Evolutionary conservation across 768 basidiomycete genomes (phyloP).

Genomic region (Cystofilobasidium bisporidii): DNA sequence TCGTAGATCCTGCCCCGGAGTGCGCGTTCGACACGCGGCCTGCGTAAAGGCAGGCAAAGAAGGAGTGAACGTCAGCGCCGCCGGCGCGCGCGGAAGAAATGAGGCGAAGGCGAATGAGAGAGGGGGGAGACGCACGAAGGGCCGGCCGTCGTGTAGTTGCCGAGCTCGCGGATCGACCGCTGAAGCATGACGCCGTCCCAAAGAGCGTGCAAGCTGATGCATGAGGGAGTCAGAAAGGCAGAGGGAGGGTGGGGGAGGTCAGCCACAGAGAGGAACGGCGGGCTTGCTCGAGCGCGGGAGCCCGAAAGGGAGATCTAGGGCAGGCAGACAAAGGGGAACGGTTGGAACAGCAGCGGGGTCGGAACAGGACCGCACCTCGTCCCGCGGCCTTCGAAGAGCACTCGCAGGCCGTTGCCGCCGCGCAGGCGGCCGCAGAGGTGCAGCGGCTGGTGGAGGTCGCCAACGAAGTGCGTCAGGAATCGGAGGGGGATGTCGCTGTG

Average conservation of each 20-base stretch:
- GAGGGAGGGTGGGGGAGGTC: no score
- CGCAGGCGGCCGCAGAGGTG: slow-evolving; percentile 80
- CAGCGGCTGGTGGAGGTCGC: slow-evolving; percentile 51
- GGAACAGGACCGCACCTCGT: slow-evolving; percentile 54
- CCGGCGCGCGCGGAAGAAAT: no score
- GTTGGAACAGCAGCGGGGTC: no score
- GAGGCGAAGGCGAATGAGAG: not conserved
- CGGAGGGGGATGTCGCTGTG: slow-evolving; percentile 68
- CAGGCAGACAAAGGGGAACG: no score
- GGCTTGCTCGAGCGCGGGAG: no score
- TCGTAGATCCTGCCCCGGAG: slow-evolving; percentile 50
- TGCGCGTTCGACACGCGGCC: slow-evolving; percentile 52
- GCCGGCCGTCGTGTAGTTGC: slow-evolving; percentile 71
- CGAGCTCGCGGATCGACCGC: slow-evolving; percentile 63
- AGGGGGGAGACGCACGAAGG: slow-evolving; percentile 45
- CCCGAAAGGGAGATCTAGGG: no score
- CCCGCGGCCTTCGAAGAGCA: slow-evolving; percentile 58
- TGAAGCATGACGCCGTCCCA: slow-evolving; percentile 81
- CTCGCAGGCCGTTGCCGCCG: slow-evolving; percentile 72
- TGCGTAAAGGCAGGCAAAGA: slow-evolving; percentile 15
- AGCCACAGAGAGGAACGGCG: no score
- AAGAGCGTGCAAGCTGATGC: slow-evolving; percentile 70
- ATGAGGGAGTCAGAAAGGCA: no score
- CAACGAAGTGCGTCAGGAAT: slow-evolving; percentile 81
- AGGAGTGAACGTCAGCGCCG: no score